Evolutionary conservation across 78 protist genomes (phyloP), one percentile per base, ranked within the genome.

Genomic region (Dictyostelium purpureum): DNA sequence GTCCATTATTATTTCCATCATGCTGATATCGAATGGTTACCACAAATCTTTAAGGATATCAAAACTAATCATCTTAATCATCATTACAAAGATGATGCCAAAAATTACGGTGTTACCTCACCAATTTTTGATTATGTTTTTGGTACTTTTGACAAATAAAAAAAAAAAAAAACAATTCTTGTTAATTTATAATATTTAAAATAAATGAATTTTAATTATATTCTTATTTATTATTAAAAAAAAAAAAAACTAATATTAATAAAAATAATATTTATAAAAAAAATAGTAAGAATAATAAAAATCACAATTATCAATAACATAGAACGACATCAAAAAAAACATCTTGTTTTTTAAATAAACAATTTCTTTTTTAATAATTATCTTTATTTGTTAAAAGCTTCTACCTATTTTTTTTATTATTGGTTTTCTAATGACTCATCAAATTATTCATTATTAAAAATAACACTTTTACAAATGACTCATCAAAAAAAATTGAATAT

Each of bases 1-100:
- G 43, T 90, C 21, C 94, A 90, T 33, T 90, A 90, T 21, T 90
- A 90, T 40, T 90, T 90, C 88, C 94, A 90, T 63, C 94, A 90
- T 51, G 94, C 80, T 43, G 89, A 90, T 16, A 77, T 79, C 52
- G 47, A 51, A 38, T 81, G 88, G 87, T 63, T 75, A 42, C 85
- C 89, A 10, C 7, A 56, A 7, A 63, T 47, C 51, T 70, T 90
- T 6, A 77, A 90, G 33, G 54, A 71, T 16, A 75, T 90, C 3
- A 90, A 90, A 57, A 45, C 88, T 9, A 77, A 81, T 51, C 94
- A 90, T 81, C 75, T 81, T 2, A 75, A 78, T 66, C 94, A 90
- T 49, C 94, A 90, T 66, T 90, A 78, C 74, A 90, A 90, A 79
- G 80, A 81, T 75, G 90, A 79, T 35, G n/a, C 66, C 19, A 90